Evolutionary conservation across 2,329 filamentous ascomycete species (phyloP).

Genomic region (Pseudogymnoascus sp.): DNA sequence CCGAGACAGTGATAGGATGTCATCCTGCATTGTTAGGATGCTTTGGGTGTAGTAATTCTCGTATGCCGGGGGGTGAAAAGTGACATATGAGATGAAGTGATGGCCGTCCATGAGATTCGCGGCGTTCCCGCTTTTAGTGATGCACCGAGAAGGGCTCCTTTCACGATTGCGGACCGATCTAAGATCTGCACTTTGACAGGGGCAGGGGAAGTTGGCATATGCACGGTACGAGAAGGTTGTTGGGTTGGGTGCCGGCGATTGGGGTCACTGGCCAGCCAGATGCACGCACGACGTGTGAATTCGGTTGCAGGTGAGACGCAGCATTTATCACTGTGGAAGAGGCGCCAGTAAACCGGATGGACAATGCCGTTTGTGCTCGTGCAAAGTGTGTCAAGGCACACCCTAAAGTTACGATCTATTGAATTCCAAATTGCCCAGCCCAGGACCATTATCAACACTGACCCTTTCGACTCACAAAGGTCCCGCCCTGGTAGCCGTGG

Average conservation of each 20-base stretch:
- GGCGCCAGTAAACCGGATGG: neutral
- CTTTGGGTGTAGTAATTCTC: neutral
- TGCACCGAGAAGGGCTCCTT: neutral
- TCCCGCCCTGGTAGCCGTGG: neutral
- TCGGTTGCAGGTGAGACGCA: neutral
- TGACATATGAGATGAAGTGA: neutral
- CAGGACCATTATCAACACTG: slow-evolving; percentile 3
- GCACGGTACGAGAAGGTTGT: slow-evolving; percentile 1
- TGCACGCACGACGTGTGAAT: neutral
- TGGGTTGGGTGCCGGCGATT: neutral
- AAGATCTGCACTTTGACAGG: neutral
- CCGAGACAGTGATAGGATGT: neutral
- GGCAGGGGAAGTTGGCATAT: neutral
- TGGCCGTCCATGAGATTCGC: neutral
- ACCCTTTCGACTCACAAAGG: neutral
- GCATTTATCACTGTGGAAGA: neutral
- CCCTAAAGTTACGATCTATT: slow-evolving; percentile 1
- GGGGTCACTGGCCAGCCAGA: neutral
- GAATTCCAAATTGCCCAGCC: neutral
- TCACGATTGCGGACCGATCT: neutral
- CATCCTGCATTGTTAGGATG: neutral
- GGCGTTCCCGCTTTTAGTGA: neutral
- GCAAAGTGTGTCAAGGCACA: neutral
- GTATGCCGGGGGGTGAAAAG: neutral
- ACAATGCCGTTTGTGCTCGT: neutral